phyloP scores from a whole-genome alignment of 495 filamentous ascomycete species.

The Melanomma pulvis-pyrius region DNA sequence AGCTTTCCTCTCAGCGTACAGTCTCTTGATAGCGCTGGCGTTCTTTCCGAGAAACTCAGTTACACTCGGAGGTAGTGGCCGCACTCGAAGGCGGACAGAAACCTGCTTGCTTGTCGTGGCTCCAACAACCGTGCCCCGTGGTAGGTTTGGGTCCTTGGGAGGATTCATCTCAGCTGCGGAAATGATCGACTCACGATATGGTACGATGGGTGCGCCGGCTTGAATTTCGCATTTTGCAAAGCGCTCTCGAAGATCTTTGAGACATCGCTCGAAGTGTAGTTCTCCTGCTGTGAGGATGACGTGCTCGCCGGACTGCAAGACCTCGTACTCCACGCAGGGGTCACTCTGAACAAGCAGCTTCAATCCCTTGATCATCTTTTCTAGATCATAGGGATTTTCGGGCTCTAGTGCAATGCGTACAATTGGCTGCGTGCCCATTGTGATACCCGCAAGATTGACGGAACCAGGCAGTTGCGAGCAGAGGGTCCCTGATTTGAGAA shows the following conservation, averaged over 20 bases:
- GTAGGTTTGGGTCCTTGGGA: conserved; percentile 80
- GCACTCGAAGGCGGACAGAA: conserved; percentile 73
- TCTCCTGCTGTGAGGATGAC: conserved; percentile 94
- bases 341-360: conserved; percentile 91
- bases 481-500: conserved; percentile 92
- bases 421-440: conserved; percentile 78
- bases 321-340: conserved; percentile 93
- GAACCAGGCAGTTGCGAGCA: conserved; percentile 85
- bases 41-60: conserved; percentile 87
- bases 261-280: conserved; percentile 88
- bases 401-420: conserved; percentile 95
- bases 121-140: conserved; percentile 76
- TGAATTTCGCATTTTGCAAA: conserved; percentile 97
- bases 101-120: conserved; percentile 84
- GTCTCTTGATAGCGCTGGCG: conserved; percentile 70
- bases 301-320: conserved; percentile 91
- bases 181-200: conserved; percentile 91
- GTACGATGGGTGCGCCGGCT: conserved; percentile 89
- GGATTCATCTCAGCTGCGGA: conserved; percentile 86
- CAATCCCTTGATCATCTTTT: conserved; percentile 90
- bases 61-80: conserved; percentile 75
- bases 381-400: conserved; percentile 79
- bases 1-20: conserved; percentile 69
- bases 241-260: conserved; percentile 90
- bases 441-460: conserved; percentile 90